These are phyloP conservation scores for Francoa sonchifolia DNA, from an alignment of 441 rosid species.

Conservation along the genomic window DNA sequence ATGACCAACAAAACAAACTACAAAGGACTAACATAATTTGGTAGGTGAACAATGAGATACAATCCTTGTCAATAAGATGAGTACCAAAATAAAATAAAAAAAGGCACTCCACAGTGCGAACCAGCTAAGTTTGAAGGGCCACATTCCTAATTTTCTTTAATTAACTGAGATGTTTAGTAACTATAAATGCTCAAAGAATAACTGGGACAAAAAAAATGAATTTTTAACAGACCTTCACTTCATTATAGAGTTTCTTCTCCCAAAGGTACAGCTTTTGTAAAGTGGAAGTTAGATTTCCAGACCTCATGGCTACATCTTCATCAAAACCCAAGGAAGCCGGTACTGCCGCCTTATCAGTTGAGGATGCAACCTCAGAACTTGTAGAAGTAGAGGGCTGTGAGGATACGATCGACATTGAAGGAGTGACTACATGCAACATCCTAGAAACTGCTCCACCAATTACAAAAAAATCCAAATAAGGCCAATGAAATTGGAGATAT, in stretches of 20 bases:
- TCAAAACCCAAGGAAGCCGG: constrained; percentile 36
- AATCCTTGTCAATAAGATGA: background rate
- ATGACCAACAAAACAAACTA: no score
- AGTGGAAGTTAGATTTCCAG: constrained; percentile 74
- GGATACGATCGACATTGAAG: constrained; percentile 36
- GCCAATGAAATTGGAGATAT: background rate
- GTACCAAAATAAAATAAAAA: background rate
- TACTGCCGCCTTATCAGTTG: constrained; percentile 26
- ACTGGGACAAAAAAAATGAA: background rate
- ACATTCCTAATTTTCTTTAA: no score
- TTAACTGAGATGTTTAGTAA: no score
- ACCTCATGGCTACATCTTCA: constrained; percentile 59
- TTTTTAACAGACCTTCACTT: constrained; percentile 61
- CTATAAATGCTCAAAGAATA: no score
- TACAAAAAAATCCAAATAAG: constrained; percentile 12
- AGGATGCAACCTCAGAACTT: constrained; percentile 34
- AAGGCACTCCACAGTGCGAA: no score
- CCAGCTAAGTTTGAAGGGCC: no score
- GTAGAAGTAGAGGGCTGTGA: constrained; percentile 44
- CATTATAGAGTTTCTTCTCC: constrained; percentile 89
- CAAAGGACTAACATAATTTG: constrained; percentile 4
- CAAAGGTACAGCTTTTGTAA: constrained; percentile 72
- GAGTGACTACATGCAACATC: constrained; percentile 50
- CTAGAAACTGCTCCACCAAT: constrained; percentile 37
- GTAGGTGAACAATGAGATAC: background rate